phyloP scores from a whole-genome alignment of 495 filamentous ascomycete genomes.

The Tirmania nivea region DNA sequence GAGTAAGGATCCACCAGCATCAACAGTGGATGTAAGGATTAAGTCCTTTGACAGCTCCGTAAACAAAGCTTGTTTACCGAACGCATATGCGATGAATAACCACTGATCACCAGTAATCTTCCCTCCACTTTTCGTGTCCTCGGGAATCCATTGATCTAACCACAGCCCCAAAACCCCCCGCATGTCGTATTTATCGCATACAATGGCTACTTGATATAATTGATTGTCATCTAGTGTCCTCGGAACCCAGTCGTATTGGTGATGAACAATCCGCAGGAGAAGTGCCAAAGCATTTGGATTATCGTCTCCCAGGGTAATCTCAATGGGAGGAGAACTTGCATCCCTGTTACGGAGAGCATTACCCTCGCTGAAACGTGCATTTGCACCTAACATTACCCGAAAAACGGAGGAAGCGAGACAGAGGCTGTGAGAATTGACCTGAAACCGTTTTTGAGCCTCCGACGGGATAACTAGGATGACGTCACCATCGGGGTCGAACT shows the following conservation, averaged over 20 bases:
- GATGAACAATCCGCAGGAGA: neutral
- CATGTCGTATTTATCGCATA: neutral
- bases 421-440: neutral
- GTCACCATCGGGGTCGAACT: neutral
- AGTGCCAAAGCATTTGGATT: neutral
- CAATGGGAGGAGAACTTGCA: neutral
- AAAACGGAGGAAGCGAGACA: neutral
- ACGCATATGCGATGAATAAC: neutral
- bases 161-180: neutral
- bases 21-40: no score
- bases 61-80: neutral
- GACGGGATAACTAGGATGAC: neutral
- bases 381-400: neutral
- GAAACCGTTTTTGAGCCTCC: neutral
- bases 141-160: neutral
- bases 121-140: no score
- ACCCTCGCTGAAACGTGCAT: neutral
- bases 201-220: neutral
- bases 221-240: neutral
- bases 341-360: neutral
- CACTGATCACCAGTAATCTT: neutral
- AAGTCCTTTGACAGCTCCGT: no score
- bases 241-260: neutral
- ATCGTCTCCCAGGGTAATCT: neutral
- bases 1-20: no score